Evolutionary conservation across 805 yeast genomes (phyloP).

Genomic region (Candida silvicultrix): DNA sequence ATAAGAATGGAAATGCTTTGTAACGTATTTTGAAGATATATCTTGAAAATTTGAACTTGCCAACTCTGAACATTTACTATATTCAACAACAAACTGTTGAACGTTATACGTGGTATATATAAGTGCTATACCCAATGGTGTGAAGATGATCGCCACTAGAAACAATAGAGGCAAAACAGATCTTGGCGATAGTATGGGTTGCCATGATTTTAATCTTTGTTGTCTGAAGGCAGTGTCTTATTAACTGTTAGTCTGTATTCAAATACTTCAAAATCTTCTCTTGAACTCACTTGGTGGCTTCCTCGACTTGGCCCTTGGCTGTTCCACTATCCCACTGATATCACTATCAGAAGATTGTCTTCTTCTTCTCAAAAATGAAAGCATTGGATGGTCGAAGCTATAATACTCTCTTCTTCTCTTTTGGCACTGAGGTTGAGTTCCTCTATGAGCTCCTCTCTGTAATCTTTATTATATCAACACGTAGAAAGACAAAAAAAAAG

Average conservation of each 20-base stretch:
- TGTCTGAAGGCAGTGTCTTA: conserved; percentile 72
- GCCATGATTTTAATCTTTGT: conserved; percentile 58
- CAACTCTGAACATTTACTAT: conserved; percentile 56
- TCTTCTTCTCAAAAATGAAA: conserved; percentile 19
- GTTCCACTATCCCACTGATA: conserved; percentile 18
- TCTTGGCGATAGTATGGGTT: conserved; percentile 86
- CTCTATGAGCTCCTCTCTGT: no score
- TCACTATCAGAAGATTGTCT: conserved; percentile 24
- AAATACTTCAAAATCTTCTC: conserved; percentile 11
- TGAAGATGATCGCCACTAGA: conserved; percentile 68
- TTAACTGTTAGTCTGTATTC: conserved; percentile 25
- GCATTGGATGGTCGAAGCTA: conserved; percentile 8
- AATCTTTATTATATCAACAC: no score
- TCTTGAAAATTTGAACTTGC: conserved; percentile 40
- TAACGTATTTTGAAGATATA: conserved; percentile 56
- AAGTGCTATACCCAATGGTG: conserved; percentile 87
- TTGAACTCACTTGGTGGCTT: conserved; percentile 41
- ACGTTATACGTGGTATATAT: conserved; percentile 73
- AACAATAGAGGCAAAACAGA: conserved; percentile 84
- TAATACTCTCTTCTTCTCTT: no score
- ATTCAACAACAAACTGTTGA: conserved; percentile 68
- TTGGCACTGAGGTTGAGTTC: no score
- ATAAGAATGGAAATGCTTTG: conserved; percentile 52
- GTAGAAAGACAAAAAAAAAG: no score
- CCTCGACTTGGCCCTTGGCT: conserved; percentile 34